phyloP scores from a whole-genome alignment of 108 stramenopile species.

The Nannochloropsis granulata region DNA sequence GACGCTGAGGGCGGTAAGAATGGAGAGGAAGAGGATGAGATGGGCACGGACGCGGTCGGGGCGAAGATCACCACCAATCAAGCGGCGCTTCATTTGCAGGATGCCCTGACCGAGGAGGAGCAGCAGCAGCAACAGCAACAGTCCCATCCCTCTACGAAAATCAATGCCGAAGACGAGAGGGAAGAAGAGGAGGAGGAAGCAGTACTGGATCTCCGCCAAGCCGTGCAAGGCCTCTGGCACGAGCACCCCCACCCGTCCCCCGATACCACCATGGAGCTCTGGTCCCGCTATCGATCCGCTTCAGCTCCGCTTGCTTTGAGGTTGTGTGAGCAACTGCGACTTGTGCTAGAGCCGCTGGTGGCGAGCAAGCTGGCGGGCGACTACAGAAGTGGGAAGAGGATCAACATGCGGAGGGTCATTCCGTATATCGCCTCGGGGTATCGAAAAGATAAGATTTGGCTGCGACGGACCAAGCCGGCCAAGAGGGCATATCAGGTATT shows the following conservation, averaged over 20 bases:
- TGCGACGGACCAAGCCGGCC: constrained; percentile 94
- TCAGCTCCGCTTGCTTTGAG: constrained; percentile 58
- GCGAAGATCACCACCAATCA: neutral
- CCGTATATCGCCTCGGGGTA: constrained; percentile 94
- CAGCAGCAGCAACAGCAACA: neutral
- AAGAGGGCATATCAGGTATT: constrained; percentile 88
- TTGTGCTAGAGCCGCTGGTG: constrained; percentile 87
- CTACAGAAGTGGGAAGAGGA: constrained; percentile 91
- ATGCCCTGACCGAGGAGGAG: neutral
- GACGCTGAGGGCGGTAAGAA: neutral
- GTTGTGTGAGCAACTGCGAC: constrained; percentile 89
- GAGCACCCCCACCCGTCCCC: constrained; percentile 10
- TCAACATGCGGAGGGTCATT: constrained; percentile 98
- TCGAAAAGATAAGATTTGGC: constrained; percentile 97
- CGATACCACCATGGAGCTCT: constrained; percentile 39
- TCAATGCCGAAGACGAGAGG: neutral
- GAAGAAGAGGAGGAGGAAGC: neutral
- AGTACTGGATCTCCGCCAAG: neutral
- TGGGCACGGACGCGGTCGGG: neutral
- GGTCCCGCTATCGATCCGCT: constrained; percentile 45
- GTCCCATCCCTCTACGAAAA: neutral
- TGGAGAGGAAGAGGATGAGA: neutral
- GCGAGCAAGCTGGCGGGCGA: constrained; percentile 84
- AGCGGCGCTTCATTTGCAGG: neutral
- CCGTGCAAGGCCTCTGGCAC: neutral